Conservation (phyloP, 768 basidiomycete genomes). For the Cystobasidium ongulense region DNA sequence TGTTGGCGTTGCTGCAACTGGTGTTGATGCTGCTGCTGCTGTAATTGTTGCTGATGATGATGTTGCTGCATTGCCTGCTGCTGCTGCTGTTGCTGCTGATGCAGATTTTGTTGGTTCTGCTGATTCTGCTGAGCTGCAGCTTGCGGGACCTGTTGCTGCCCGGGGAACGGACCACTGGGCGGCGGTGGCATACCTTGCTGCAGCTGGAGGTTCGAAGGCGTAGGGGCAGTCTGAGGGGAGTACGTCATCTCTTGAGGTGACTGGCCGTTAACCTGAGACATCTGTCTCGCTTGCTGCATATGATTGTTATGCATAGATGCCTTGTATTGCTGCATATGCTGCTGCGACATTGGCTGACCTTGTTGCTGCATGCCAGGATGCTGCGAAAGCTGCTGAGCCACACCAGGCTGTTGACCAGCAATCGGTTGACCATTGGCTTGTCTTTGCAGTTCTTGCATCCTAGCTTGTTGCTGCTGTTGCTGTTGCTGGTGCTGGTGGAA, state of each 20-base stretch:
- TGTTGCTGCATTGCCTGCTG: background rate
- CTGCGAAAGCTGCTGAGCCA: background rate
- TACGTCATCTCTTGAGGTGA: background rate
- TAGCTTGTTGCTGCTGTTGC: background rate
- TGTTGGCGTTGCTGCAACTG: background rate
- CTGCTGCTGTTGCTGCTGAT: constrained; percentile 26
- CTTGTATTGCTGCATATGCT: background rate
- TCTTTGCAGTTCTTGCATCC: background rate
- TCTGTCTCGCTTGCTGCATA: background rate
- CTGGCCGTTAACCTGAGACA: background rate
- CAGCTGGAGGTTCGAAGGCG: background rate
- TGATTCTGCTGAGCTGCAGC: background rate
- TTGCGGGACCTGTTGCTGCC: background rate
- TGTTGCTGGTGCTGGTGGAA: background rate
- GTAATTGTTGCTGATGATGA: background rate
- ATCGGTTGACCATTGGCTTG: background rate
- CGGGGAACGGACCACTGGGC: background rate
- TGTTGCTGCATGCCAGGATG: background rate
- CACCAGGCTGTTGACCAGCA: background rate
- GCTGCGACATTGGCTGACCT: background rate
- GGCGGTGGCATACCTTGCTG: background rate
- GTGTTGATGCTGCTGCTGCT: background rate
- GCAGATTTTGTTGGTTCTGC: constrained; percentile 27
- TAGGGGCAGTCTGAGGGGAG: background rate
- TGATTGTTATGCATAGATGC: background rate